Base-by-base conservation (phyloP, 2,329 filamentous ascomycete species). In the Colletotrichum sp. region DNA sequence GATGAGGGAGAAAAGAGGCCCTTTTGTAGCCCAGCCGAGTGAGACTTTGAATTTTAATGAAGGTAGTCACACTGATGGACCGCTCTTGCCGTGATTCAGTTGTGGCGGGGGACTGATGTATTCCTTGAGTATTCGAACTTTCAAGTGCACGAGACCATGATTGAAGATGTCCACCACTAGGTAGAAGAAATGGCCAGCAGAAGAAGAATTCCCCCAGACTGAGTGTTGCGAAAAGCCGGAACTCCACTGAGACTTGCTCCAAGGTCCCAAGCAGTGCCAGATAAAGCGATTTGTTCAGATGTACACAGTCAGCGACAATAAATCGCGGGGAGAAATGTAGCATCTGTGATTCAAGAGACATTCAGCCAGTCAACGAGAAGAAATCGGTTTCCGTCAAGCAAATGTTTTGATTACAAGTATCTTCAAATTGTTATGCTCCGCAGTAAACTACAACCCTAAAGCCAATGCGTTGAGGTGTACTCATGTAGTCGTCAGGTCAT, bases 401-500 rank as follows among this genome's bases (percentile, higher is more conserved):
- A 52, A 8, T 52, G 2, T 22, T 52, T 52, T 9, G 16, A 52
- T 22, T 52, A 52, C 43, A 52, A n/a, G 43, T 52, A 22, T 52
- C 43, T 64, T 55, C 22, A 34, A 66, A 32, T 65, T 66, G 58
- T 32, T 16, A 36, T 25, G 71, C 43, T 34, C 10, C 25, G 48
- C 8, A 16, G 13, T 30, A 36, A 5, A 34, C 2, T 25, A 16
- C 36, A 30, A 13, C 25, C 32, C 36, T 13, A 5, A 60, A 18
- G 36, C 8, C 61, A 27, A 27, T 25, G 7, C 43, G 32, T 16
- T 27, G 6, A 13, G 70, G 34, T 66, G 22, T 10, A 10, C 36
- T 64, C 69, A 56, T 72, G 4, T 25, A 28, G 30, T 56, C 68
- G n/a, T 71, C 61, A 75, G 58, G 7, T 75, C 69, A 32, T 73